Evolutionary conservation across 768 basidiomycete genomes (phyloP), one percentile per base, ranked within the genome.

Genomic region (Naganishia vishniacii): DNA sequence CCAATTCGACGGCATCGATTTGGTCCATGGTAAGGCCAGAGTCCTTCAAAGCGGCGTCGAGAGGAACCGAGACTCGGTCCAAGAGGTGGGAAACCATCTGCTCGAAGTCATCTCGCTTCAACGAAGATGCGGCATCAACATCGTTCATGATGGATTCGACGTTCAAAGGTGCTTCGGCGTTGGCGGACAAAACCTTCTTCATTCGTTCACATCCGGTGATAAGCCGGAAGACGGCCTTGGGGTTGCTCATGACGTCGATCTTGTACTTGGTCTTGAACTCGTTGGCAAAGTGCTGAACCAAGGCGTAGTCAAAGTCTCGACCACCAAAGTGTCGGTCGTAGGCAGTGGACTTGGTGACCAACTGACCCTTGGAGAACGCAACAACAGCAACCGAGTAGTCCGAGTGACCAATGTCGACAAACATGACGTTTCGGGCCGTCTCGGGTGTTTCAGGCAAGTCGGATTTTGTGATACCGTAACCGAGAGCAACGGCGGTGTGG

Each of bases 181-280:
- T 97, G 67, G 95, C 94, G 13, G 92, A 95, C 18, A 98, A 83
- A 13, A 98, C 82, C 81, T 98, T 98, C 82, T 98, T 97, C 74
- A 97, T 83, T 75, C 87, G 86, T 81, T 99, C 95, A 76, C 91
- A 91, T 20, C 88, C 86, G 16, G 87, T 86, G 26, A 82, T 73
- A 62, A 99, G 85, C 68, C 94, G 86, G 89, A 98, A 98, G 48
- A 81, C 82, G 32, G 92, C 95, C 79, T 97, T 97, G 69, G 91
- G 88, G 79, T 83, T 91, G 68, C 83, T 84, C 73, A 91, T 77
- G 71, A 98, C 92, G 77, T 98, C 93, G 75, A 98, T 91, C 80
- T 92, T 95, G 85, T 98, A 97, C 77, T 95, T 97, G n/a, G 79
- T 76, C 80, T 91, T 87, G 86, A 98, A 97, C 78, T 97, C 88